Evolutionary conservation across 2,329 filamentous ascomycete genomes (phyloP).

Genomic region (Aspergillus amoenus): DNA sequence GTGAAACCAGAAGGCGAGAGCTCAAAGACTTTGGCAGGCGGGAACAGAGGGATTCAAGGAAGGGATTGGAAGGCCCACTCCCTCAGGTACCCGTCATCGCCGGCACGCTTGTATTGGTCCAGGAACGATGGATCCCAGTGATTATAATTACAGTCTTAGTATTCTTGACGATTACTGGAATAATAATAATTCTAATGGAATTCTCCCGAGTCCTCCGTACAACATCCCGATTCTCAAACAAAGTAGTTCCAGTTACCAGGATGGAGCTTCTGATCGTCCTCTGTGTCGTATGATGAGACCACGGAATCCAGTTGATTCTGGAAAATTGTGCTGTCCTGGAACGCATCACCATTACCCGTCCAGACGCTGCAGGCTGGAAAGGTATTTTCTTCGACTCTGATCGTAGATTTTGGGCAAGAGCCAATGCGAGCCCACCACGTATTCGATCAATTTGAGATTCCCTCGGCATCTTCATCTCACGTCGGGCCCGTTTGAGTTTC

Average conservation of each 20-base stretch:
- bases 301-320: not conserved
- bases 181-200: not conserved
- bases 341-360: not conserved
- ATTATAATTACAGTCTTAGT: too few relatives aligned
- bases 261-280: not conserved
- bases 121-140: not conserved
- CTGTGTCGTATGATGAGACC: not conserved
- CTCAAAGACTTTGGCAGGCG: slow-evolving; percentile 11
- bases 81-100: not conserved
- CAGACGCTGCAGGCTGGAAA: slow-evolving; percentile 5
- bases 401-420: not conserved
- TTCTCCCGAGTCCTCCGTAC: not conserved
- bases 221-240: not conserved
- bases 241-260: not conserved
- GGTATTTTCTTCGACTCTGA: not conserved
- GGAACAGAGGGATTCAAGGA: slow-evolving; percentile 4
- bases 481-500: not conserved
- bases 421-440: slow-evolving; percentile 7
- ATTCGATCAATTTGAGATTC: not conserved
- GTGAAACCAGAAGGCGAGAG: not conserved
- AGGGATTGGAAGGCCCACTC: slow-evolving; percentile 12
- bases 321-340: not conserved
- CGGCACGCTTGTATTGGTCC: slow-evolving; percentile 1
- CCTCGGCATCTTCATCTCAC: not conserved
- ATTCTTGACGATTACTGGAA: not conserved